Conservation (phyloP, 106 monocot genomes). For the Dendrobium chrysotoxum region DNA sequence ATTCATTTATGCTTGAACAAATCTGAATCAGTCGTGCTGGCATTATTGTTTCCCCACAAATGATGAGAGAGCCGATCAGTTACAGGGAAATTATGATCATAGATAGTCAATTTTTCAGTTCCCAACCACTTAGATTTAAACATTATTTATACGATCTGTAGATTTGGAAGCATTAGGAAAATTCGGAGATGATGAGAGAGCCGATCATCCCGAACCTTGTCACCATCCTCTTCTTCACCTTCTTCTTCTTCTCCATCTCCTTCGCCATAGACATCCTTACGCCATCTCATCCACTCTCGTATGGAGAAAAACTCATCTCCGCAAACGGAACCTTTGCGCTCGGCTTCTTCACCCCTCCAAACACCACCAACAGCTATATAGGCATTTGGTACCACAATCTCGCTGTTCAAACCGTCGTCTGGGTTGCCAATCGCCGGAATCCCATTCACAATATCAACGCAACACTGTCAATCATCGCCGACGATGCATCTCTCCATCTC, state of each 20-base stretch:
- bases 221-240: background rate
- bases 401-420: conserved; percentile 16
- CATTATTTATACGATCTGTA: no score
- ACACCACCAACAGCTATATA: conserved; percentile 27
- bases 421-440: conserved; percentile 40
- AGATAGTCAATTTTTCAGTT: no score
- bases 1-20: no score
- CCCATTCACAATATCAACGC: conserved; percentile 15
- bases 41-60: no score
- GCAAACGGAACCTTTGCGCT: conserved; percentile 25
- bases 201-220: background rate
- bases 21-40: no score
- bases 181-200: background rate
- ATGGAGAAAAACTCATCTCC: conserved; percentile 37
- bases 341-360: conserved; percentile 46
- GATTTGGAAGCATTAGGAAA: background rate
- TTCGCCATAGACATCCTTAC: conserved; percentile 13
- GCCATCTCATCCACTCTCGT: conserved; percentile 11
- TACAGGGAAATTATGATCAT: no score
- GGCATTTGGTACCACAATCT: conserved; percentile 45
- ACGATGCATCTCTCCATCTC: conserved; percentile 14
- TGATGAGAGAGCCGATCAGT: no score
- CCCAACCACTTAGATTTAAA: no score
- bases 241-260: background rate
- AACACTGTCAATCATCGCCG: conserved; percentile 1